Percentiles rank a stretch among this genome's conserved stretches.
These are phyloP conservation scores for Rhizophora apiculata DNA, from an alignment of 345 rosid species.

Conservation along the genomic window DNA sequence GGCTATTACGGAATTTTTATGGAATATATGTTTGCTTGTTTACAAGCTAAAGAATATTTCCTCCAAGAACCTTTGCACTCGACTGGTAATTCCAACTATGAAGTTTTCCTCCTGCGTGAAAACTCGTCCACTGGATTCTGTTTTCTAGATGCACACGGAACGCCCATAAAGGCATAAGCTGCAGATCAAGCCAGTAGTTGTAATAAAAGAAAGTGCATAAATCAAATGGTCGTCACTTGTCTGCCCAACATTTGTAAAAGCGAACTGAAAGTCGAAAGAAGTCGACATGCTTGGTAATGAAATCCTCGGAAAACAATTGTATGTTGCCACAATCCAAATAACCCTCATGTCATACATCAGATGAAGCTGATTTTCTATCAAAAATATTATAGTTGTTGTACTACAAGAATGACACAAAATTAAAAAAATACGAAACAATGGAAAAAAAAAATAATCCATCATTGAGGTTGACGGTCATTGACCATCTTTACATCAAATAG, in stretches of 20 bases:
- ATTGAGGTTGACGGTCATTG: constrained; percentile 1
- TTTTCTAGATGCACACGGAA: too few relatives aligned
- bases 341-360: constrained; percentile 13
- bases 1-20: too few relatives aligned
- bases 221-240: background rate
- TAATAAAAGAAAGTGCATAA: background rate
- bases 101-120: too few relatives aligned
- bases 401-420: constrained; percentile 1
- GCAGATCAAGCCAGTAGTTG: too few relatives aligned
- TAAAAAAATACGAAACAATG: background rate
- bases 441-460: constrained; percentile 7
- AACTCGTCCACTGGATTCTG: too few relatives aligned
- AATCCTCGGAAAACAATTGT: background rate
- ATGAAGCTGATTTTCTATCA: constrained; percentile 1
- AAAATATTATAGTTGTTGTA: constrained; percentile 6
- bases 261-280: background rate
- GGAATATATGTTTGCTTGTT: too few relatives aligned
- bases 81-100: background rate
- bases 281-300: too few relatives aligned
- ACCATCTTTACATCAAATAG: background rate
- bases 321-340: background rate
- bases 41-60: too few relatives aligned
- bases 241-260: background rate
- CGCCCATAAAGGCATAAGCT: too few relatives aligned
- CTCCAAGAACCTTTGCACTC: too few relatives aligned